Conservation (phyloP, 306 rosid genomes). For the Trifolium fragiferum region DNA sequence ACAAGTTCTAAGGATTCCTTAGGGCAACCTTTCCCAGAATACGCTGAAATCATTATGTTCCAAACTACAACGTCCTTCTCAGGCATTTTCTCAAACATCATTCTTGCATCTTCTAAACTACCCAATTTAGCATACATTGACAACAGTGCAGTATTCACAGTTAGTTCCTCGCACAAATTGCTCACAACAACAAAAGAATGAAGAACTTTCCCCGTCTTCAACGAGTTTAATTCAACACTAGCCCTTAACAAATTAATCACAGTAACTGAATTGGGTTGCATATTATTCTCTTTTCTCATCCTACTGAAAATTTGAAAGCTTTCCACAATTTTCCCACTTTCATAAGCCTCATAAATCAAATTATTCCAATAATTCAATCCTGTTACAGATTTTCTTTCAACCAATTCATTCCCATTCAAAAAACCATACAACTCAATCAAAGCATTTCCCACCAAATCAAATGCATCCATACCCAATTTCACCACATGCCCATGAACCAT, state of each 20-base stretch:
- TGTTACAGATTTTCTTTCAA: slow-evolving; percentile 32
- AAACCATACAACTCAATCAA: slow-evolving; percentile 51
- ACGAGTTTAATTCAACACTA: slow-evolving; percentile 52
- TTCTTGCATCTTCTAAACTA: slow-evolving; percentile 50
- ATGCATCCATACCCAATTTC: slow-evolving; percentile 67
- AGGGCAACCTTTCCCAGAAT: slow-evolving; percentile 47
- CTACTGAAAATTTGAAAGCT: slow-evolving; percentile 41
- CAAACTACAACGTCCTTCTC: slow-evolving; percentile 74
- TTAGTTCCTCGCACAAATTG: slow-evolving; percentile 52
- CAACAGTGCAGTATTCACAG: slow-evolving; percentile 69
- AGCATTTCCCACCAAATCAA: slow-evolving; percentile 47
- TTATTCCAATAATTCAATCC: slow-evolving; percentile 50
- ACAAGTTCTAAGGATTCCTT: slow-evolving; percentile 58
- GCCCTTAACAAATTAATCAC: slow-evolving; percentile 53
- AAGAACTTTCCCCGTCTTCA: slow-evolving; percentile 53
- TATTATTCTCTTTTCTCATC: slow-evolving; percentile 51
- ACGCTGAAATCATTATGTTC: slow-evolving; percentile 74
- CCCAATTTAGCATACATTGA: slow-evolving; percentile 73
- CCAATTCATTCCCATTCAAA: slow-evolving; percentile 34
- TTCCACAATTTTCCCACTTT: slow-evolving; percentile 48
- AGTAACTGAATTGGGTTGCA: slow-evolving; percentile 50
- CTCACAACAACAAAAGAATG: slow-evolving; percentile 59
- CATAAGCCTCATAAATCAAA: slow-evolving; percentile 52
- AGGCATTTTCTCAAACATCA: slow-evolving; percentile 67
- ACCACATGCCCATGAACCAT: slow-evolving; percentile 61